Evolutionary conservation across 495 filamentous ascomycete species (phyloP).

Genomic region (Penicillium bialowiezense): DNA sequence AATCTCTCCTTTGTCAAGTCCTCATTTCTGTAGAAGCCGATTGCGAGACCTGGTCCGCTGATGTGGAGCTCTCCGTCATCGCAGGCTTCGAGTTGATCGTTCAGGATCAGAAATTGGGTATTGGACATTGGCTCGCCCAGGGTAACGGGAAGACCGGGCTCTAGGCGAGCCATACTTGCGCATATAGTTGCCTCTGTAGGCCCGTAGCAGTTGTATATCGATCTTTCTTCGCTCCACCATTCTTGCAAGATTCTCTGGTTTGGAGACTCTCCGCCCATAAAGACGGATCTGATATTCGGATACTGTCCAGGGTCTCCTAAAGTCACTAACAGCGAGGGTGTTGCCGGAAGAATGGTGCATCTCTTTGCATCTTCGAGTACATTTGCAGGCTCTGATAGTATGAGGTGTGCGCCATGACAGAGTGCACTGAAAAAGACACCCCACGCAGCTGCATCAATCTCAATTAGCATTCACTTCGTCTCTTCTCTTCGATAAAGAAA

Average conservation of each 20-base stretch:
- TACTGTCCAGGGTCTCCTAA: conserved; percentile 2
- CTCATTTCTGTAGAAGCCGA: conserved; percentile 19
- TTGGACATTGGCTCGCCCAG: not conserved
- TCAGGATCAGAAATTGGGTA: not conserved
- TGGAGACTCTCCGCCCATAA: conserved; percentile 25
- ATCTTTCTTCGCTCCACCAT: conserved; percentile 15
- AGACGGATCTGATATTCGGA: conserved; percentile 11
- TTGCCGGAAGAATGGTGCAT: conserved; percentile 15
- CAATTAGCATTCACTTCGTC: too few species aligned
- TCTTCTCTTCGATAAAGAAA: not conserved
- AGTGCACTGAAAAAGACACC: conserved; percentile 9
- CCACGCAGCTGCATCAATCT: not conserved
- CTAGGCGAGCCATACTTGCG: conserved; percentile 11
- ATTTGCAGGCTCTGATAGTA: conserved; percentile 13
- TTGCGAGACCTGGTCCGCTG: conserved; percentile 15
- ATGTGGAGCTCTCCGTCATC: conserved; percentile 24
- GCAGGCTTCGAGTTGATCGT: conserved; percentile 4
- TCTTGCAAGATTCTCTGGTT: conserved; percentile 5
- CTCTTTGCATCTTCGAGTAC: conserved; percentile 5
- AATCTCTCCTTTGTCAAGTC: conserved; percentile 16
- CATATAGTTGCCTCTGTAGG: conserved; percentile 23
- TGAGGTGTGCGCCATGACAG: conserved; percentile 16
- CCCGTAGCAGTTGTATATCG: conserved; percentile 22
- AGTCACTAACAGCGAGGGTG: conserved; percentile 17
- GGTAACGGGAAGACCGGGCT: not conserved